A percentile compares a stretch with the other conserved stretches of the same genome.
Evolutionary conservation across 306 rosid species (phyloP).

Genomic region (Cajanus cajan): DNA sequence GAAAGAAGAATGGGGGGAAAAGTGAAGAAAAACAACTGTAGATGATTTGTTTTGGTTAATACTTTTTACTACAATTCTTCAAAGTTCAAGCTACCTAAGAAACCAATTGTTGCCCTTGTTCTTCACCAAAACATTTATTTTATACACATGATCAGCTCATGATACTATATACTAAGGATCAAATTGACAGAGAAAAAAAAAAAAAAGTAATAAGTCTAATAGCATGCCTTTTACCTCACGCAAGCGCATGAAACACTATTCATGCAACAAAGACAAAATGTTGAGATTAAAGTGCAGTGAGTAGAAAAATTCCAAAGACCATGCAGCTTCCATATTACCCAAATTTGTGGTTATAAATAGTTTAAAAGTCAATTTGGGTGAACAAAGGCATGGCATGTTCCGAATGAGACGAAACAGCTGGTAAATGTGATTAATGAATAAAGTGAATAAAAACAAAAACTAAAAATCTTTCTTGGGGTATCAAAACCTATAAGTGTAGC

Average conservation of each 20-base stretch:
- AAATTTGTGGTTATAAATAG: slow-evolving; percentile 18
- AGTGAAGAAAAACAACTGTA: neutral
- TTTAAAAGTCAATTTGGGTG: slow-evolving; percentile 7
- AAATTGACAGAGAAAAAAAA: neutral
- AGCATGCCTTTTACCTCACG: neutral
- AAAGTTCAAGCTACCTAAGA: neutral
- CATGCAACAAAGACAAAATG: slow-evolving; percentile 9
- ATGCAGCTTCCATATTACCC: neutral
- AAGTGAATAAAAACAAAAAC: slow-evolving; percentile 24
- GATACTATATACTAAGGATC: neutral
- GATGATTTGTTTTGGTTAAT: slow-evolving; percentile 1
- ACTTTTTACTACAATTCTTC: neutral
- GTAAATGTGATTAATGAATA: slow-evolving; percentile 19
- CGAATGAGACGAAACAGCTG: slow-evolving; percentile 30
- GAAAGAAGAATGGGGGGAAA: neutral
- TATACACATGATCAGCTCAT: neutral
- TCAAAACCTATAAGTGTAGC: neutral
- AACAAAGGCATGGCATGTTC: slow-evolving; percentile 14
- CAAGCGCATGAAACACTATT: neutral
- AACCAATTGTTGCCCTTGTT: neutral
- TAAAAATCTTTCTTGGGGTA: neutral
- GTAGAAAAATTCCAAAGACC: neutral
- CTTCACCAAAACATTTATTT: neutral
- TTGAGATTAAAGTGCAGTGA: neutral
- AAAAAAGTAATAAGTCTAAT: neutral